Evolutionary conservation across 768 basidiomycete species (phyloP).

Genomic region (Panaeolus cyanescens): DNA sequence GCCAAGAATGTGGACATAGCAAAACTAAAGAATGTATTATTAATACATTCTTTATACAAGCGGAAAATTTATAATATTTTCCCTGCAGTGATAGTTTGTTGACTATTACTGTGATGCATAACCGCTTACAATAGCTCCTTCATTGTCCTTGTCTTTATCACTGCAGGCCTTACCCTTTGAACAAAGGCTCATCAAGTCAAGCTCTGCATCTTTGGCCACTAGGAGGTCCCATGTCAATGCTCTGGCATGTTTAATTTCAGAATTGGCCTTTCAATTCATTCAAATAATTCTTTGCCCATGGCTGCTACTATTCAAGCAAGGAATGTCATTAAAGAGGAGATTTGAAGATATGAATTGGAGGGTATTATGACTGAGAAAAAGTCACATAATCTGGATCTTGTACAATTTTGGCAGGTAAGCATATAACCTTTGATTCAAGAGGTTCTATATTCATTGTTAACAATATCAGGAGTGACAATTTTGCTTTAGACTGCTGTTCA

Average conservation of each 20-base stretch:
- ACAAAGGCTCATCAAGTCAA: too few species aligned
- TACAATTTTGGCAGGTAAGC: constrained; percentile 10
- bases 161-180: too few species aligned
- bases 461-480: background rate
- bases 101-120: too few species aligned
- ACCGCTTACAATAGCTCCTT: too few species aligned
- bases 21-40: too few species aligned
- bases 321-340: background rate
- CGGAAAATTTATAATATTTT: too few species aligned
- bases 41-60: too few species aligned
- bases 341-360: background rate
- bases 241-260: background rate
- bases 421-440: background rate
- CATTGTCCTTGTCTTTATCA: too few species aligned
- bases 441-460: background rate
- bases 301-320: background rate
- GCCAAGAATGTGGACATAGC: too few species aligned
- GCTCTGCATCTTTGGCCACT: background rate
- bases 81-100: too few species aligned
- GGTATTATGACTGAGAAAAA: background rate
- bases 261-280: background rate
- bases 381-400: constrained; percentile 4
- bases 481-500: constrained; percentile 5
- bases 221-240: background rate
- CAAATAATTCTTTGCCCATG: background rate